These are phyloP conservation scores for Taphrina betulina DNA, from an alignment of 1,139 yeast genomes.

Conservation along the genomic window DNA sequence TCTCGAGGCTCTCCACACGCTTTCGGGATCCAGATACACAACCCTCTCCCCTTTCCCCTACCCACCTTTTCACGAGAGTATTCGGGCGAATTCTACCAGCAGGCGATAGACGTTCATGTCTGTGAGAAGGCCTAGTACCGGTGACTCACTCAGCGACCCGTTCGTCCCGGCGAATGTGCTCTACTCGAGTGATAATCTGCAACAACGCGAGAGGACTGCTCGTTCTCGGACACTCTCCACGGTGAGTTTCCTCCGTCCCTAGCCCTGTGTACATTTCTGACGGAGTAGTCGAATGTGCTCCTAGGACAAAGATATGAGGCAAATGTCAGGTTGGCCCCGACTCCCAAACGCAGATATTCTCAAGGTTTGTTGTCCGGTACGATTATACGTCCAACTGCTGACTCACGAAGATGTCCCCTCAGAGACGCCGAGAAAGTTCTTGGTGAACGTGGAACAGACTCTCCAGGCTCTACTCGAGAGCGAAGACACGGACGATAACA, in stretches of 20 bases:
- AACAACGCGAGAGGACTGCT: slow-evolving; percentile 26
- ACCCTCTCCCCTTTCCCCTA: too few relatives aligned
- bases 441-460: slow-evolving; percentile 76
- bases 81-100: too few relatives aligned
- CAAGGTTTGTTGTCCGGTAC: slow-evolving; percentile 1
- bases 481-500: slow-evolving; percentile 85
- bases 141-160: slow-evolving; percentile 12
- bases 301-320: neutral
- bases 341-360: slow-evolving; percentile 21
- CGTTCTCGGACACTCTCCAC: slow-evolving; percentile 20
- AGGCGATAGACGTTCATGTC: too few relatives aligned
- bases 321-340: neutral
- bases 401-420: slow-evolving; percentile 15
- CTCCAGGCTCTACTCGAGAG: slow-evolving; percentile 64
- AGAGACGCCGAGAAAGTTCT: slow-evolving; percentile 53
- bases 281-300: slow-evolving; percentile 2
- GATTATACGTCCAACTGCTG: neutral
- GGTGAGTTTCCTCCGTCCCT: neutral
- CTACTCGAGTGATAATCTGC: slow-evolving; percentile 20
- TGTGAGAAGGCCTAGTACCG: too few relatives aligned
- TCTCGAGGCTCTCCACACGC: too few relatives aligned
- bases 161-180: slow-evolving; percentile 23
- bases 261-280: neutral
- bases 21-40: too few relatives aligned
- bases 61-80: too few relatives aligned